Evolutionary conservation across 306 rosid genomes (phyloP).

Genomic region (Fragaria vesca): DNA sequence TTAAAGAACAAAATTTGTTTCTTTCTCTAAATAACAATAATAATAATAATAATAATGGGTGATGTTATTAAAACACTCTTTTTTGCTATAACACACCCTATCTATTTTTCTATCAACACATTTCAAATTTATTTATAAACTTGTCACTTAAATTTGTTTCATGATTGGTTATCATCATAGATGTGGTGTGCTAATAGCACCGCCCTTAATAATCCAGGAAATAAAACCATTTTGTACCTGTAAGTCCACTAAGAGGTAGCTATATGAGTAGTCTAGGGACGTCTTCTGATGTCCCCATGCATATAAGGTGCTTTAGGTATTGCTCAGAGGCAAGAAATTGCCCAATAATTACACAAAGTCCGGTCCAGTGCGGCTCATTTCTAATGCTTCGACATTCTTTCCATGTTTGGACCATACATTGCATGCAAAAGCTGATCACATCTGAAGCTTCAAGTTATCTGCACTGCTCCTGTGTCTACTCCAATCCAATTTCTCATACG

Average conservation of each 20-base stretch:
- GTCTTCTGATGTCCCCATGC: constrained; percentile 12
- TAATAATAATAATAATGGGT: too few species aligned
- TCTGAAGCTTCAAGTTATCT: constrained; percentile 14
- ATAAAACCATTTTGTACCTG: constrained; percentile 2
- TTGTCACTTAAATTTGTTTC: too few species aligned
- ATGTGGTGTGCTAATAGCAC: too few species aligned
- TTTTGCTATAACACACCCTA: too few species aligned
- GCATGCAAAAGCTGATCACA: constrained; percentile 16
- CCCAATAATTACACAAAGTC: constrained; percentile 14
- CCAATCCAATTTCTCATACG: neutral
- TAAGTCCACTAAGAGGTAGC: neutral
- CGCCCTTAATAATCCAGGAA: neutral
- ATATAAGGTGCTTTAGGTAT: neutral
- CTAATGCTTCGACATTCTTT: constrained; percentile 9
- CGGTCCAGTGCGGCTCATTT: neutral
- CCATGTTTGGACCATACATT: neutral
- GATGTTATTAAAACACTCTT: too few species aligned
- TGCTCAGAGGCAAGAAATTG: constrained; percentile 5
- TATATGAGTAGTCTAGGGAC: neutral
- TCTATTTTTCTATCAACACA: too few species aligned
- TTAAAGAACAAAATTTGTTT: too few species aligned
- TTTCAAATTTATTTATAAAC: too few species aligned
- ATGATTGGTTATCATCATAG: too few species aligned
- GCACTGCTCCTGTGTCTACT: neutral
- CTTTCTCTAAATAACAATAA: too few species aligned